phyloP scores from a whole-genome alignment of 2,329 filamentous ascomycete genomes.

The Cladosporium sp. region DNA sequence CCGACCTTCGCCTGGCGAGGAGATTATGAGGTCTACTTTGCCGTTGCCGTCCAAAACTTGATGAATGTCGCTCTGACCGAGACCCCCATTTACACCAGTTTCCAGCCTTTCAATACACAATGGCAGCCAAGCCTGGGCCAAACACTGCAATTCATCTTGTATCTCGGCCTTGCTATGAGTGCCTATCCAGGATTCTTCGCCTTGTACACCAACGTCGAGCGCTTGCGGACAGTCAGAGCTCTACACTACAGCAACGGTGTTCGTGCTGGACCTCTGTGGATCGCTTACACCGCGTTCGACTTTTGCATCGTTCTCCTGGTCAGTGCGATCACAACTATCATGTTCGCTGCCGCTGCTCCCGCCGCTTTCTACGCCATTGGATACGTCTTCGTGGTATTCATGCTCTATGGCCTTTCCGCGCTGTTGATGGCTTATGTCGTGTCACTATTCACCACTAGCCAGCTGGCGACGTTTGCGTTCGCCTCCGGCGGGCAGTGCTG shows the following conservation, averaged over 20 bases:
- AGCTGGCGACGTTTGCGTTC: slow-evolving; percentile 80
- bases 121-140: slow-evolving; percentile 66
- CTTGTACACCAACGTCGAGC: slow-evolving; percentile 82
- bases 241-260: slow-evolving; percentile 92
- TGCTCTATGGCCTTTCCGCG: slow-evolving; percentile 75
- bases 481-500: slow-evolving; percentile 69
- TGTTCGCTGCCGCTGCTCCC: slow-evolving; percentile 62
- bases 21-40: slow-evolving; percentile 56
- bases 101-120: slow-evolving; percentile 70
- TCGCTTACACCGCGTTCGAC: slow-evolving; percentile 78
- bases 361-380: slow-evolving; percentile 71
- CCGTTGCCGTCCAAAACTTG: slow-evolving; percentile 86
- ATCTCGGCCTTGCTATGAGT: slow-evolving; percentile 73
- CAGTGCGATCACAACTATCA: slow-evolving; percentile 61
- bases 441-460: slow-evolving; percentile 73
- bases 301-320: slow-evolving; percentile 67
- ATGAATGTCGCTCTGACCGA: slow-evolving; percentile 72
- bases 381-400: slow-evolving; percentile 77
- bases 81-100: slow-evolving; percentile 66
- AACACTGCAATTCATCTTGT: slow-evolving; percentile 73
- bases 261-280: slow-evolving; percentile 74
- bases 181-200: slow-evolving; percentile 84
- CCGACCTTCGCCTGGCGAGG: slow-evolving; percentile 70
- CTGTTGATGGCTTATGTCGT: slow-evolving; percentile 75
- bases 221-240: slow-evolving; percentile 72